Evolutionary conservation across 164 flowering plant genomes (phyloP), one percentile per base, ranked within the genome.

Genomic region (Brasenia schreberi): DNA sequence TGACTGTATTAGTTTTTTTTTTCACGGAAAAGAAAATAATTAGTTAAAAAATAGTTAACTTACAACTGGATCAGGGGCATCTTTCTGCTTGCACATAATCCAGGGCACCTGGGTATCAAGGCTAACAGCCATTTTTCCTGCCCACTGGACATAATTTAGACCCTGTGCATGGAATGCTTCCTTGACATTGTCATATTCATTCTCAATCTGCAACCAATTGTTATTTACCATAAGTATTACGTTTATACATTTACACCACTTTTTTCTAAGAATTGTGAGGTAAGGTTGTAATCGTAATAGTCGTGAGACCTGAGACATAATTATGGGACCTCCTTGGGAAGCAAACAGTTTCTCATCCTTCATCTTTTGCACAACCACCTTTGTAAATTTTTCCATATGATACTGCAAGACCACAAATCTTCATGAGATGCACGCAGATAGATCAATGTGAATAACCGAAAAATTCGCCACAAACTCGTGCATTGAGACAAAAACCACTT

Each of bases 1-100:
- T 23, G 27, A 23, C 27, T 23, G n/a, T n/a, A 23, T 23, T 2
- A 23, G 27, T 23, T 23, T 23, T 23, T 23, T 23, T 23, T 23
- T 23, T 23, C 27, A 23, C 0, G 27, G 2, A 23, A 23, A 23
- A 23, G 27, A 23, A 23, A 23, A 23, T 23, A 23, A 7, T 45
- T 45, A 45, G 14, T 2, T 12, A 2, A 45, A 45, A 45, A 7
- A 45, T 4, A 45, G 9, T 18, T 9, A 6, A 60, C 80, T 68
- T 74, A 94, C 98, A 65, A 92, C 85, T 18, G 84, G 81, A 68
- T 70, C 86, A 61, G 97, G 97, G 42, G 97, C 97, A 77, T 92
- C 89, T 66, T 64, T 79, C 65, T 92, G 96, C 85, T 90, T 95
- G 88, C 99, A 95, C 99, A 95, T 95, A 39, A 91, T 68, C 99